Conservation (phyloP, 441 rosid species). For the Aleurites moluccanus region DNA sequence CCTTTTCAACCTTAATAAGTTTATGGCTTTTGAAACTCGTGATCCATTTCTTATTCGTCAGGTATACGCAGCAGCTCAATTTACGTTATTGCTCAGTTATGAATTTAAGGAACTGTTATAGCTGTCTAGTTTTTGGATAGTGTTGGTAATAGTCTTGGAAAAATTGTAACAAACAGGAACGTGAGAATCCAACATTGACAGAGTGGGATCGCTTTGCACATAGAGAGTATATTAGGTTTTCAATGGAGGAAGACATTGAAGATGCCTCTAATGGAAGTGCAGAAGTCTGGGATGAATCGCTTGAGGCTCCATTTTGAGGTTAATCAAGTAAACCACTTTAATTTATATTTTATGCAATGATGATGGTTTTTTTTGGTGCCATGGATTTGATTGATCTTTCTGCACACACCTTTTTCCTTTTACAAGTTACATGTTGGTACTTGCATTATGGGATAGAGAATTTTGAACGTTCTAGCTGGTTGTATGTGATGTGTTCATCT, state of each 20-base stretch:
- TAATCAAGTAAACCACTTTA: slow-evolving; percentile 27
- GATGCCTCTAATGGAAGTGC: slow-evolving; percentile 97
- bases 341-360: not conserved
- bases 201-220: slow-evolving; percentile 99
- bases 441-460: not conserved
- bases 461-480: not conserved
- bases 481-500: not conserved
- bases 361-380: not conserved
- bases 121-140: not conserved
- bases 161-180: slow-evolving; percentile 60
- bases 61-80: slow-evolving; percentile 39
- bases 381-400: not conserved
- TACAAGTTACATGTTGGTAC: slow-evolving; percentile 9
- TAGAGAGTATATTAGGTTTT: slow-evolving; percentile 92
- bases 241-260: slow-evolving; percentile 98
- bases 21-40: slow-evolving; percentile 96
- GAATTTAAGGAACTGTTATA: slow-evolving; percentile 2
- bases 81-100: slow-evolving; percentile 4
- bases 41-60: slow-evolving; percentile 97
- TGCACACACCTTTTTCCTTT: not conserved
- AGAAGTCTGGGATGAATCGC: slow-evolving; percentile 96
- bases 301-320: slow-evolving; percentile 86
- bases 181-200: slow-evolving; percentile 94
- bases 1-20: slow-evolving; percentile 94
- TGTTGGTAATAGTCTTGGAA: slow-evolving; percentile 21